Evolutionary conservation across 2,329 filamentous ascomycete species (phyloP).

Genomic region (Xylariales sp.): DNA sequence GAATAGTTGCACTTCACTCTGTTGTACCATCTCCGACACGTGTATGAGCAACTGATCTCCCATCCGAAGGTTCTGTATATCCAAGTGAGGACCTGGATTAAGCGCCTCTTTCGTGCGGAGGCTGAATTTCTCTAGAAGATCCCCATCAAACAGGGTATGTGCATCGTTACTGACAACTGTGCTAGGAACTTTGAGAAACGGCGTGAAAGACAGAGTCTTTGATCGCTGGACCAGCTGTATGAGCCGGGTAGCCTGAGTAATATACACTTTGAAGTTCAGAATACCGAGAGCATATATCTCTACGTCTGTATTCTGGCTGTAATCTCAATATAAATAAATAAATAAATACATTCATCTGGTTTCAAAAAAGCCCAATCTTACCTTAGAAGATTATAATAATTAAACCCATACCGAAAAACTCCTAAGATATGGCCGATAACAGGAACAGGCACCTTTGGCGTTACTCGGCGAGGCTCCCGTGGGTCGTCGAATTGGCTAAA

Average conservation of each 20-base stretch:
- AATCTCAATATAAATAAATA: background rate
- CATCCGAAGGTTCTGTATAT: slow-evolving; percentile 6
- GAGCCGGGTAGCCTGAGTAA: background rate
- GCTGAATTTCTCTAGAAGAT: slow-evolving; percentile 3
- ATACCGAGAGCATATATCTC: slow-evolving; percentile 2
- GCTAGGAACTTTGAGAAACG: background rate
- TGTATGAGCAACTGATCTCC: slow-evolving; percentile 4
- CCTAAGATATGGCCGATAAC: background rate
- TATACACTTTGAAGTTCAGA: background rate
- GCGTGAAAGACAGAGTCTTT: background rate
- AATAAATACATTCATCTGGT: background rate
- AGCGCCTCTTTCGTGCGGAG: slow-evolving; percentile 4
- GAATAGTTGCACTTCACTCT: slow-evolving; percentile 9
- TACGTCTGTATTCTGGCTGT: background rate
- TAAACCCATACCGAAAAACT: background rate
- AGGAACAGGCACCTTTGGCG: slow-evolving; percentile 1
- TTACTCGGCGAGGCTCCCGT: background rate
- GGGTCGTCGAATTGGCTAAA: background rate
- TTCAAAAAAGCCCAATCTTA: no score
- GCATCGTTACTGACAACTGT: background rate
- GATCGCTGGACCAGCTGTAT: background rate
- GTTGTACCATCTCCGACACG: background rate
- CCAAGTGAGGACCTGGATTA: slow-evolving; percentile 6
- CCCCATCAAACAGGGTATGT: slow-evolving; percentile 1
- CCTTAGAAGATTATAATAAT: background rate